A percentile compares a stretch with the other conserved stretches of the same genome.
These are phyloP conservation scores for Salix purpurea DNA, from an alignment of 345 rosid species.

Conservation along the genomic window DNA sequence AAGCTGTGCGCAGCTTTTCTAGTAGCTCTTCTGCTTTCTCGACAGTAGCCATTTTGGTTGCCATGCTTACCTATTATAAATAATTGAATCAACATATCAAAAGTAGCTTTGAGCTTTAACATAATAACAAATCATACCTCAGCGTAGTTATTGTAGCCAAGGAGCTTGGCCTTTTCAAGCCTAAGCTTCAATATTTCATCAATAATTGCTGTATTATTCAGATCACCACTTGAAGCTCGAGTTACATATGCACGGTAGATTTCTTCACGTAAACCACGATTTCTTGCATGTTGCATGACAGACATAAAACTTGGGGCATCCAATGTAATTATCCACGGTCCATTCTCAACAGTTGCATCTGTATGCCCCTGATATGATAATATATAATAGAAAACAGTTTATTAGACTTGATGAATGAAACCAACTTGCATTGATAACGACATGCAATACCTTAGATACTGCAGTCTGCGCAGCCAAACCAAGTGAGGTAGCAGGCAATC, in stretches of 20 bases:
- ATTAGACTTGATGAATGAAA: neutral
- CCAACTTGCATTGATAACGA: neutral
- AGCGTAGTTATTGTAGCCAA: constrained; percentile 68
- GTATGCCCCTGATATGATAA: constrained; percentile 52
- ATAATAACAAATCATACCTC: constrained; percentile 49
- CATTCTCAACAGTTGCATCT: constrained; percentile 75
- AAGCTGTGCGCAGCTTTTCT: constrained; percentile 78
- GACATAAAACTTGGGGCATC: constrained; percentile 78
- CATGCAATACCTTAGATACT: constrained; percentile 60
- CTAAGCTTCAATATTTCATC: constrained; percentile 74
- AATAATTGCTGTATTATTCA: constrained; percentile 67
- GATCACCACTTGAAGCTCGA: constrained; percentile 74
- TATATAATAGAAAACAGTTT: neutral
- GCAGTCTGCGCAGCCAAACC: constrained; percentile 89
- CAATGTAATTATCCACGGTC: constrained; percentile 85
- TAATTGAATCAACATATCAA: constrained; percentile 16
- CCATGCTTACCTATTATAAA: constrained; percentile 77
- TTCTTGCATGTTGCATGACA: constrained; percentile 82
- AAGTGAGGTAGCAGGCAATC: constrained; percentile 86
- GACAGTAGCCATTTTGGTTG: constrained; percentile 88
- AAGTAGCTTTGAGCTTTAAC: neutral
- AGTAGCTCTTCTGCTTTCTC: constrained; percentile 77
- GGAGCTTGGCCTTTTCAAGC: constrained; percentile 74
- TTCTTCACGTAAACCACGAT: constrained; percentile 82
- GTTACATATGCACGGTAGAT: constrained; percentile 58